Conservation (phyloP, 2,329 filamentous ascomycete genomes). For the Biscogniauxia sp. region DNA sequence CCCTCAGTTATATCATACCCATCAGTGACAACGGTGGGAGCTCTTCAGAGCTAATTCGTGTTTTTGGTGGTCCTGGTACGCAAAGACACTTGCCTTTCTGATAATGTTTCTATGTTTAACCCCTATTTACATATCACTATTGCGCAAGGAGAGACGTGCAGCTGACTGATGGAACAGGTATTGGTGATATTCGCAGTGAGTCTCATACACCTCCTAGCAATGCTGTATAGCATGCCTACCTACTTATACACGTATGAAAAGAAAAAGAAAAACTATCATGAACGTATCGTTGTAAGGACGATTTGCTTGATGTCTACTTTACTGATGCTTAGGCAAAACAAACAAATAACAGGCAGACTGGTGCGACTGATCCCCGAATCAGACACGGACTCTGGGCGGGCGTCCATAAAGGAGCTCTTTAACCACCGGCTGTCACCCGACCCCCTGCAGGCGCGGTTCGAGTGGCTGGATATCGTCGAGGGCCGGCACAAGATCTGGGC, state of each 20-base stretch:
- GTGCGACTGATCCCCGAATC: slow-evolving; percentile 82
- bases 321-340: not conserved
- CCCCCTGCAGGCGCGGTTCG: slow-evolving; percentile 58
- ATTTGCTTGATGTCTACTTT: not conserved
- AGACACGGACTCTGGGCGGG: slow-evolving; percentile 59
- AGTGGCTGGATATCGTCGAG: slow-evolving; percentile 90
- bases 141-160: slow-evolving; percentile 3
- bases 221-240: not conserved
- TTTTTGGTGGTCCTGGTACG: slow-evolving; percentile 87
- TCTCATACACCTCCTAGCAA: not conserved
- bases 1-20: slow-evolving; percentile 82
- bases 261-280: slow-evolving; percentile 1
- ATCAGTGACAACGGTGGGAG: slow-evolving; percentile 96
- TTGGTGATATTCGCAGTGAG: slow-evolving; percentile 34
- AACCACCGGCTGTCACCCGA: slow-evolving; percentile 76
- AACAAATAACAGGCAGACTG: slow-evolving; percentile 62
- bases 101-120: not conserved
- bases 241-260: not conserved
- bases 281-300: not conserved
- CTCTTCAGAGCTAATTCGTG: slow-evolving; percentile 87
- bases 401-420: slow-evolving; percentile 78
- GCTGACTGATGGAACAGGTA: slow-evolving; percentile 27
- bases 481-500: slow-evolving; percentile 76
- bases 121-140: not conserved
- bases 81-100: not conserved